phyloP scores from a whole-genome alignment of 1,284 basidiomycete genomes.

The Ustilago cynodontis region DNA sequence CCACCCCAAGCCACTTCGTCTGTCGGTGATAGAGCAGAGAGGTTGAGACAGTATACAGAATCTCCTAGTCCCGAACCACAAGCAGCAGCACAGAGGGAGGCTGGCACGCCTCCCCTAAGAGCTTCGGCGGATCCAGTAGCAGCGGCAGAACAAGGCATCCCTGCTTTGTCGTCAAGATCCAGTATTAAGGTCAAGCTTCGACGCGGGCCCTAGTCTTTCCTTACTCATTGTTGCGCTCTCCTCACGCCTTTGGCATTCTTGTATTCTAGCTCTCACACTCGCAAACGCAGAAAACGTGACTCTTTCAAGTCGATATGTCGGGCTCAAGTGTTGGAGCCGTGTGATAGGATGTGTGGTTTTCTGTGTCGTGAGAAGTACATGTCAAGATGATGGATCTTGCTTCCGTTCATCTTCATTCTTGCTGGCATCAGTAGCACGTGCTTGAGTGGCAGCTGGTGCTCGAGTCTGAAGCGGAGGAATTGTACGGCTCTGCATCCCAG shows the following conservation, averaged over 20 bases:
- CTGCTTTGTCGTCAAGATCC: slow-evolving; percentile 21
- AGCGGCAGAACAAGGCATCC: slow-evolving; percentile 3
- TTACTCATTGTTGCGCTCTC: neutral
- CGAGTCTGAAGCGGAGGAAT: slow-evolving; percentile 7
- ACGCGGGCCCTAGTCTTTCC: slow-evolving; percentile 13
- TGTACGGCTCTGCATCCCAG: neutral
- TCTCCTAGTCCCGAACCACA: slow-evolving; percentile 40
- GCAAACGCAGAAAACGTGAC: neutral
- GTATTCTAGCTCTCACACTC: slow-evolving; percentile 13
- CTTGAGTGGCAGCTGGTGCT: neutral
- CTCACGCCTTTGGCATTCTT: neutral
- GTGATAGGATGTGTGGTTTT: neutral
- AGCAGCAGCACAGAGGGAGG: slow-evolving; percentile 1
- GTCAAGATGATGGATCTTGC: neutral
- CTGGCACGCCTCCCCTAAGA: slow-evolving; percentile 3
- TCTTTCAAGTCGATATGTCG: too few species aligned
- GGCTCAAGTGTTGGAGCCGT: neutral
- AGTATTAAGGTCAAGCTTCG: slow-evolving; percentile 42
- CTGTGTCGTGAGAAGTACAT: neutral
- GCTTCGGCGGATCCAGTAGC: slow-evolving; percentile 11
- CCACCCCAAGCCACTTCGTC: slow-evolving; percentile 18
- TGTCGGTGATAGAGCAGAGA: slow-evolving; percentile 35
- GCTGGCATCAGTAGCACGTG: neutral
- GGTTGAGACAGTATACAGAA: slow-evolving; percentile 50
- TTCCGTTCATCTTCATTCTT: neutral